These are phyloP conservation scores for Epichloe hybrida DNA, from an alignment of 2,329 filamentous ascomycete species.

Conservation along the genomic window DNA sequence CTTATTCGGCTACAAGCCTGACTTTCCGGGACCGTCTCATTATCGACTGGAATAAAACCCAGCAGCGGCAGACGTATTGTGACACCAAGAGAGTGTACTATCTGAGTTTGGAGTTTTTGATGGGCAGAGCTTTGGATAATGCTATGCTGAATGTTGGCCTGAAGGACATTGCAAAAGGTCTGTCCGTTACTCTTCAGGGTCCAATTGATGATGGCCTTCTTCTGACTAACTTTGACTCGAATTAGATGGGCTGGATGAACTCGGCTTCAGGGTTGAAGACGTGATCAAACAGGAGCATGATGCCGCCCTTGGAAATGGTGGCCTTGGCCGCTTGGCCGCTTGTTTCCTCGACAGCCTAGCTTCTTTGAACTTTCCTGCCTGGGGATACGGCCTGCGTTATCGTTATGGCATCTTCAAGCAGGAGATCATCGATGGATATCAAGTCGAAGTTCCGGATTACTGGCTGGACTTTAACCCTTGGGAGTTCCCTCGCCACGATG, in stretches of 20 bases:
- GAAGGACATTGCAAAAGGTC: constrained; percentile 73
- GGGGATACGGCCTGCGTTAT: constrained; percentile 94
- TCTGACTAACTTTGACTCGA: not conserved
- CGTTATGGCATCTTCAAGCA: constrained; percentile 98
- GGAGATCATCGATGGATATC: constrained; percentile 95
- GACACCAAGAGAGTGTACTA: constrained; percentile 96
- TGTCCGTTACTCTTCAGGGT: constrained; percentile 11
- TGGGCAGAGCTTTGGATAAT: constrained; percentile 94
- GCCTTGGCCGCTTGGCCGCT: constrained; percentile 83
- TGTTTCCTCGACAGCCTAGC: constrained; percentile 96
- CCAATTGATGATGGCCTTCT: not conserved
- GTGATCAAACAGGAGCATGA: constrained; percentile 91
- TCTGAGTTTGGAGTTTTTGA: constrained; percentile 91
- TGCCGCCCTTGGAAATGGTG: constrained; percentile 89
- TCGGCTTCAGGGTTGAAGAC: constrained; percentile 95
- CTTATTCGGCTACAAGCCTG: constrained; percentile 80
- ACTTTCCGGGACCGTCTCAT: constrained; percentile 89
- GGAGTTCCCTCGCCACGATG: constrained; percentile 94
- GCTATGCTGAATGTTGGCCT: constrained; percentile 92
- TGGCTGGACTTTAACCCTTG: constrained; percentile 99
- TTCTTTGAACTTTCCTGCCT: constrained; percentile 87
- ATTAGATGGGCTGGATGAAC: constrained; percentile 73
- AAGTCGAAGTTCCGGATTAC: constrained; percentile 96
- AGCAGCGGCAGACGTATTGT: constrained; percentile 83
- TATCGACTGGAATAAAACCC: constrained; percentile 94